Base-by-base conservation (phyloP, 2,329 filamentous ascomycete genomes). In the Magnaporthales sp. region DNA sequence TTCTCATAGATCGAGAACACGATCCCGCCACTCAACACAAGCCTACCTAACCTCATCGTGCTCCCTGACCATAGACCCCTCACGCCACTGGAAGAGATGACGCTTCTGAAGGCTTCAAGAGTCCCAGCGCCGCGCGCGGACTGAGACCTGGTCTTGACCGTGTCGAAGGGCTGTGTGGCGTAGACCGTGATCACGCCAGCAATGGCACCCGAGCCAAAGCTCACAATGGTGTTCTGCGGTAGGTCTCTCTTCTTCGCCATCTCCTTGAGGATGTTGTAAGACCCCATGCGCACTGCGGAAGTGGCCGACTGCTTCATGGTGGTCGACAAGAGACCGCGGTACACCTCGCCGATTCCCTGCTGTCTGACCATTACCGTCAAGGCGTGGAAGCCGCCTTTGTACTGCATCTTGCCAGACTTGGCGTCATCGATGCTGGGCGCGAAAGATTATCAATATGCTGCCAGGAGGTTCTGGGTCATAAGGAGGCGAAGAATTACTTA, bases 61-160 rank as follows among this genome's bases (percentile, higher is more conserved):
- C 87, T 90, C 0, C 88, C 88, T 67, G 83, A 85, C 88, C 88
- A 91, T 68, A 90, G 86, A 0, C 84, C 87, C 54, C 77, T 80
- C 1, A 89, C 69, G 0, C 88, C 88, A 69, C 84, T 82, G 69
- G 89, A 86, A 0, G 76, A 73, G 65, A 86, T 73, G 4, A 90
- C 79, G 65, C 80, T 82, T 64, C 75, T 77, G 3, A 87, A 78
- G 0, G 87, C 86, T 68, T 89, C 85, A 0, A 78, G 74, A 2
- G 86, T 86, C 1, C 81, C 84, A 2, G 84, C 83, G 4, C 84
- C 86, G 26, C 80, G 78, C 0, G 86, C 85, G 64, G 83, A 85
- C 73, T 90, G 87, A 27, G 83, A 82, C 62, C 85, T 77, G 2
- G 87, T 90, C 77, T 90, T 89, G 70, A 88, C 82, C 0, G 83